Conservation (phyloP, 2,329 filamentous ascomycete genomes). For the Aspergillus aculeatinus region DNA sequence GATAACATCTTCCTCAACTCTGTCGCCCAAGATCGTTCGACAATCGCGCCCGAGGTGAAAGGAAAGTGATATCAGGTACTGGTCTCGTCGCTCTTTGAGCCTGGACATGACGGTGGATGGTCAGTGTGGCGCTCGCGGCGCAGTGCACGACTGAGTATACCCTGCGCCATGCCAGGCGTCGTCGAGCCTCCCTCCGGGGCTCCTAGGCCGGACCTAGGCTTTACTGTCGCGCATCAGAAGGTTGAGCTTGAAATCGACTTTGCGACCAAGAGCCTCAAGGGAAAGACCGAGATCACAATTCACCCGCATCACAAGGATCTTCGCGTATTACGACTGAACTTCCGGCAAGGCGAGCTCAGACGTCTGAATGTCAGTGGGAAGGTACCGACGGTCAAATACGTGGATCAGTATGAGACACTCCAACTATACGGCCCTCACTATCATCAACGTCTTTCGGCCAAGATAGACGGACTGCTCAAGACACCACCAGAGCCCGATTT, state of each 20-base stretch:
- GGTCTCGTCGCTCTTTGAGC: conserved; percentile 19
- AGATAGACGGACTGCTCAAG: conserved; percentile 59
- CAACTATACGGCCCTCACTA: conserved; percentile 63
- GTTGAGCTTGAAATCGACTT: conserved; percentile 91
- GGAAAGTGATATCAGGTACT: neutral
- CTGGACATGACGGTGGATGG: conserved; percentile 42
- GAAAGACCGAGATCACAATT: conserved; percentile 78
- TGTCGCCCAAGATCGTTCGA: neutral
- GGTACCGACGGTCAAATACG: conserved; percentile 39
- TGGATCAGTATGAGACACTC: conserved; percentile 47
- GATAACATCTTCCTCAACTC: neutral
- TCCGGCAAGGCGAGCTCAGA: conserved; percentile 60
- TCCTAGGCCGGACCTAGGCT: conserved; percentile 41
- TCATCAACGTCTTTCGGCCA: conserved; percentile 72
- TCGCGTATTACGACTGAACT: conserved; percentile 58
- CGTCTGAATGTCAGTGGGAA: conserved; percentile 50
- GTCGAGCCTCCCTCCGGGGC: conserved; percentile 35
- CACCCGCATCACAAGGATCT: conserved; percentile 61
- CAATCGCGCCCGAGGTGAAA: neutral
- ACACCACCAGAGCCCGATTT: conserved; percentile 58
- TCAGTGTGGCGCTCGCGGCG: conserved; percentile 38
- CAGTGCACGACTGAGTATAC: conserved; percentile 36
- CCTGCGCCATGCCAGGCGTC: conserved; percentile 41
- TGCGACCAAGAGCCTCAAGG: conserved; percentile 68
- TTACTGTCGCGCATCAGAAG: conserved; percentile 74